These are phyloP conservation scores for Cyberlindnera sargentensis DNA, from an alignment of 805 yeast genomes.

Conservation along the genomic window DNA sequence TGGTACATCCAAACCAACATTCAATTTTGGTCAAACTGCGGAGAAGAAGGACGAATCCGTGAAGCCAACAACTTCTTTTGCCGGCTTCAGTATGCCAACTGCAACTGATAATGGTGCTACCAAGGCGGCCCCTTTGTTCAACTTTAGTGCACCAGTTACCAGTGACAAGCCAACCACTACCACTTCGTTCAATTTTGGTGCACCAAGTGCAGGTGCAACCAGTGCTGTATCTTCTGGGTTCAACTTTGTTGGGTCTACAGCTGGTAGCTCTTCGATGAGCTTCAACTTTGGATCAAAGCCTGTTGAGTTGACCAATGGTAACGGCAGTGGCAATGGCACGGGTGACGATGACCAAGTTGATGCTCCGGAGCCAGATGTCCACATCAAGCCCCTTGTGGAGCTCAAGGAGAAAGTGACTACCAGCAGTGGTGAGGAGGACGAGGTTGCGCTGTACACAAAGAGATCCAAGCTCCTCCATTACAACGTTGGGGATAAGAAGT, in stretches of 20 bases:
- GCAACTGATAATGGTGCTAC: not conserved
- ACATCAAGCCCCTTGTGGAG: constrained; percentile 37
- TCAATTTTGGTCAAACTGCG: constrained; percentile 18
- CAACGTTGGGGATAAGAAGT: constrained; percentile 42
- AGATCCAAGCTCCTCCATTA: constrained; percentile 66
- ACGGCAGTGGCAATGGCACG: too few relatives aligned
- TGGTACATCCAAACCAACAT: constrained; percentile 18
- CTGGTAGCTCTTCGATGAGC: constrained; percentile 8
- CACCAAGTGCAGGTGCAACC: constrained; percentile 1
- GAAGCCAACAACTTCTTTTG: too few relatives aligned
- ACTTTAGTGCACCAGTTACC: constrained; percentile 1
- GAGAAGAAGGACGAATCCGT: not conserved
- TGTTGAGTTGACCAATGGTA: too few relatives aligned
- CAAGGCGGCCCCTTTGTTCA: not conserved
- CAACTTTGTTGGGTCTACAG: constrained; percentile 6
- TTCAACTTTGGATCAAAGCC: constrained; percentile 1
- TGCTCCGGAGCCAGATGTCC: constrained; percentile 41
- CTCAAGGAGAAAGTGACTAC: constrained; percentile 46
- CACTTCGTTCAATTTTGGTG: constrained; percentile 17
- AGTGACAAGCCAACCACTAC: constrained; percentile 6
- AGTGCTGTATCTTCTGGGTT: not conserved
- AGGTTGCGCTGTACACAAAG: constrained; percentile 53
- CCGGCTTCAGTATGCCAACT: not conserved
- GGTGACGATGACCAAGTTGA: constrained; percentile 29
- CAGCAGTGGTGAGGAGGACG: constrained; percentile 83